phyloP scores from a whole-genome alignment of 139 green algal species.

The Tetradesmus obliquus region DNA sequence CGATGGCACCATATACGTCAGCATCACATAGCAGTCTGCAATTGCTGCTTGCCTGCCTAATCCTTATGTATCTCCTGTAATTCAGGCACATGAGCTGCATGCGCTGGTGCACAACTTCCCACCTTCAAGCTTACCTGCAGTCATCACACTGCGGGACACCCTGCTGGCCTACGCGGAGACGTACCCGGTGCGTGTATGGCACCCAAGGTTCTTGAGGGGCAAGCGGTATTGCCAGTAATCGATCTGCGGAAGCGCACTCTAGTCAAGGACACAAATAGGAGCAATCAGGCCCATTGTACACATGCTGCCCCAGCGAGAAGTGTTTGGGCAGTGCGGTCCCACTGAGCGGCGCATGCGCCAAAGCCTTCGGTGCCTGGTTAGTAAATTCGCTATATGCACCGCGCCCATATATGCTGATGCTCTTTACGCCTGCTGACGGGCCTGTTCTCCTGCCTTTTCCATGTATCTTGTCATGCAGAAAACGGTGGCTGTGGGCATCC shows the following conservation, averaged over 20 bases:
- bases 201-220: no score
- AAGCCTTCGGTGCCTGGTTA: no score
- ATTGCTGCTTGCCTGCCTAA: neutral
- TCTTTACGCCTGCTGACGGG: neutral
- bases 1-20: neutral
- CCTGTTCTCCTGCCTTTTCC: neutral
- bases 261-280: no score
- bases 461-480: neutral
- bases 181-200: conserved; percentile 36
- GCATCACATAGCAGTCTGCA: neutral
- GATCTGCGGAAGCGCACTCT: no score
- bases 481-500: conserved; percentile 33
- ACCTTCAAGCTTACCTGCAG: conserved; percentile 18
- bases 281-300: no score
- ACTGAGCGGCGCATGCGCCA: no score
- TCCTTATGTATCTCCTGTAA: neutral
- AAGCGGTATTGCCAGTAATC: neutral
- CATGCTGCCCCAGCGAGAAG: no score
- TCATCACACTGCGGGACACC: conserved; percentile 49
- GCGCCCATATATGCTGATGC: neutral
- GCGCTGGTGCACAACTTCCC: conserved; percentile 41
- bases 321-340: no score
- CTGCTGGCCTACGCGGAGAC: conserved; percentile 53
- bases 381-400: no score
- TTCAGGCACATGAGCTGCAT: conserved; percentile 30